These are phyloP conservation scores for Scedosporium dehoogii DNA, from an alignment of 2,329 filamentous ascomycete species.

Conservation along the genomic window DNA sequence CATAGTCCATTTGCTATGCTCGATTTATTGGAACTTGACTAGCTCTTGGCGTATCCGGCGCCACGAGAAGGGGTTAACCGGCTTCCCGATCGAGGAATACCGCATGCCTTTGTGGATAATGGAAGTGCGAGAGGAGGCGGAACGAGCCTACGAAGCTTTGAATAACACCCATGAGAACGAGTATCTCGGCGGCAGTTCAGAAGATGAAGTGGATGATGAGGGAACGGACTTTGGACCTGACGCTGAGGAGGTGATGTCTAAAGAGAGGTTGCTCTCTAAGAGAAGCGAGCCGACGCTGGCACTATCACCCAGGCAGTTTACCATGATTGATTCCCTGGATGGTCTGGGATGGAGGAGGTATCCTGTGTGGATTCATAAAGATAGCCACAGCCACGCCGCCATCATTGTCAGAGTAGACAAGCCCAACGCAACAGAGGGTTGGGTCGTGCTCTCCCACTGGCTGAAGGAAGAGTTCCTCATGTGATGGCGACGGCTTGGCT, in stretches of 20 bases:
- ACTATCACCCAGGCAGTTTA: constrained; percentile 69
- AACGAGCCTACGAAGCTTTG: constrained; percentile 66
- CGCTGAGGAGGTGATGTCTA: constrained; percentile 27
- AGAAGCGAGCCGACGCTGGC: constrained; percentile 61
- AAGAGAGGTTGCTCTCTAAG: constrained; percentile 29
- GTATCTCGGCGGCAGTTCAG: constrained; percentile 53
- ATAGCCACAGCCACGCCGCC: constrained; percentile 76
- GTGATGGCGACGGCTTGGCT: constrained; percentile 17
- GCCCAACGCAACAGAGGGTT: constrained; percentile 63
- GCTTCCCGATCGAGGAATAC: constrained; percentile 60
- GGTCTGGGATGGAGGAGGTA: constrained; percentile 54
- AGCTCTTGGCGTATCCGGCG: constrained; percentile 65
- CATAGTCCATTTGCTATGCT: constrained; percentile 63
- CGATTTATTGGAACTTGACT: constrained; percentile 64
- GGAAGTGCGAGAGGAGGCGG: constrained; percentile 64
- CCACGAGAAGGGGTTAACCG: constrained; percentile 62
- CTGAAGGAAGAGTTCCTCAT: constrained; percentile 62
- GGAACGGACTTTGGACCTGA: constrained; percentile 14
- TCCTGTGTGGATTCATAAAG: constrained; percentile 65
- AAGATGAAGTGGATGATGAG: constrained; percentile 25
- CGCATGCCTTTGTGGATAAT: constrained; percentile 67
- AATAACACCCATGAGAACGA: constrained; percentile 60
- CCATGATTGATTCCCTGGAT: constrained; percentile 72
- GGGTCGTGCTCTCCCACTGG: constrained; percentile 73
- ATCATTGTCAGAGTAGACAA: constrained; percentile 72